Percentiles rank a stretch among this genome's conserved stretches.
Conservation (phyloP, 441 rosid species). For the Gossypium trilobum region DNA sequence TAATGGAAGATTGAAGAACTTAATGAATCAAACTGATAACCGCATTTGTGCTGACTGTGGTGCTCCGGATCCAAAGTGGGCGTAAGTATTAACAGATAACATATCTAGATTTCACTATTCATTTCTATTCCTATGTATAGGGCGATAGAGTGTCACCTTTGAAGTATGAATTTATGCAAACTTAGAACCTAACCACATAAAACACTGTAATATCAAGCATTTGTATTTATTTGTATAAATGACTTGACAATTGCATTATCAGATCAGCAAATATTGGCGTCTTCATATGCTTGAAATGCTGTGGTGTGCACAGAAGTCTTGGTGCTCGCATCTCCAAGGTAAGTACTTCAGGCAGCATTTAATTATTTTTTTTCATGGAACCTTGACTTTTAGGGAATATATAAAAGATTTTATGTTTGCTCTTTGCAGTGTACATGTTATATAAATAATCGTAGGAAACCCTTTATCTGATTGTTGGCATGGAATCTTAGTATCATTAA, state of each 20-base stretch:
- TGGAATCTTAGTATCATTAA: too few relatives aligned
- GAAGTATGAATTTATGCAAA: background rate
- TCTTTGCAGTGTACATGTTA: too few relatives aligned
- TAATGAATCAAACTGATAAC: conserved; percentile 66
- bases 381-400: too few relatives aligned
- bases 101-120: conserved; percentile 1
- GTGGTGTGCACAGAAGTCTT: conserved; percentile 91
- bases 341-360: conserved; percentile 9
- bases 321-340: conserved; percentile 93
- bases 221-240: background rate
- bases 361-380: too few relatives aligned
- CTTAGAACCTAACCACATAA: background rate
- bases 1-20: conserved; percentile 62
- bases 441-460: too few relatives aligned
- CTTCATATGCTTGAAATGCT: conserved; percentile 88
- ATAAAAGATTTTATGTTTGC: too few relatives aligned
- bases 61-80: conserved; percentile 97
- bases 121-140: background rate
- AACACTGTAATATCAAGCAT: background rate
- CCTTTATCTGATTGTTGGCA: too few relatives aligned
- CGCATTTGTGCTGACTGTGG: conserved; percentile 83
- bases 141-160: background rate
- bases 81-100: conserved; percentile 44
- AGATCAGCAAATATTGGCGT: conserved; percentile 97
- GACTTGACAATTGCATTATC: conserved; percentile 24